These are phyloP conservation scores for Quillaja saponaria DNA, from an alignment of 306 rosid genomes.

Conservation along the genomic window DNA sequence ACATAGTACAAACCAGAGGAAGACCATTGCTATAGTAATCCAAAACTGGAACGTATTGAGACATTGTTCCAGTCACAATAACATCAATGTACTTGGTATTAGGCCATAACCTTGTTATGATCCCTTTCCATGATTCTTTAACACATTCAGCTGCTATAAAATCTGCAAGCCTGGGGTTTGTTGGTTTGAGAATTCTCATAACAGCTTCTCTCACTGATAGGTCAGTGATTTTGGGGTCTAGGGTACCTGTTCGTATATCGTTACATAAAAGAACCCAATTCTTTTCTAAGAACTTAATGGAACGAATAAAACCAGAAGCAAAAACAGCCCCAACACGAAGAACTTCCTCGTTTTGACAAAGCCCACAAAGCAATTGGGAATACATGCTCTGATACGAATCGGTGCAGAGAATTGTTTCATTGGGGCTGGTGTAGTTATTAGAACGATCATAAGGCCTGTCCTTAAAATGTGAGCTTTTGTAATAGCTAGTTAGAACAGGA, in stretches of 20 bases:
- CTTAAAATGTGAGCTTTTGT: constrained; percentile 54
- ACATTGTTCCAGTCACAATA: constrained; percentile 70
- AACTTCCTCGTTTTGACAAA: constrained; percentile 42
- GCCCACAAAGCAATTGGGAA: constrained; percentile 68
- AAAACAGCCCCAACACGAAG: constrained; percentile 71
- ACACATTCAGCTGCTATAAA: constrained; percentile 46
- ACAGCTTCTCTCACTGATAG: constrained; percentile 48
- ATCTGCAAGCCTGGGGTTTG: constrained; percentile 47
- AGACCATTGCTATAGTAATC: constrained; percentile 56
- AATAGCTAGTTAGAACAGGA: constrained; percentile 54
- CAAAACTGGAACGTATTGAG: constrained; percentile 58
- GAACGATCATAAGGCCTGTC: constrained; percentile 41
- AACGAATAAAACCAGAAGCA: constrained; percentile 68
- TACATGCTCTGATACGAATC: constrained; percentile 67
- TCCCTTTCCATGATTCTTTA: constrained; percentile 53
- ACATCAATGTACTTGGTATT: constrained; percentile 64
- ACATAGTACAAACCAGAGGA: constrained; percentile 63
- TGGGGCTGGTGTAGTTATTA: constrained; percentile 56
- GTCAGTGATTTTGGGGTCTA: constrained; percentile 41
- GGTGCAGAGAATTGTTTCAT: constrained; percentile 50
- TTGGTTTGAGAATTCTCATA: constrained; percentile 45
- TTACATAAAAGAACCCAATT: constrained; percentile 46
- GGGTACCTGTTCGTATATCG: constrained; percentile 53
- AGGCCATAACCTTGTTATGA: constrained; percentile 59
- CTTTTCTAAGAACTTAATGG: constrained; percentile 54